Conservation (phyloP, 176 grass and related monocot genomes). For the Avena atlantica region DNA sequence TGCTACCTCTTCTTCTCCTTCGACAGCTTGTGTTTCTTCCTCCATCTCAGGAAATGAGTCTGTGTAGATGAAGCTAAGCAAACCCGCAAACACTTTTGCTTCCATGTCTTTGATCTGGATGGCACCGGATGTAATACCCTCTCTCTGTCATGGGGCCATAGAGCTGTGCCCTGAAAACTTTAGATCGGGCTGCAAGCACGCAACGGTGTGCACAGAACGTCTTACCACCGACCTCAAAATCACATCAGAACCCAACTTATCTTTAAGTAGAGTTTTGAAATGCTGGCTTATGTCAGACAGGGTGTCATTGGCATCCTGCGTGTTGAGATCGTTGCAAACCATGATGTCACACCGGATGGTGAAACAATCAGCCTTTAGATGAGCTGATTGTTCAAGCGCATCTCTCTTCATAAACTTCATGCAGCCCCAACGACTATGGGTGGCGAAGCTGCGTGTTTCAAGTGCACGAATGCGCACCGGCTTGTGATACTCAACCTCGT, state of each 20-base stretch:
- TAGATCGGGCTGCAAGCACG: neutral
- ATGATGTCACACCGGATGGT: constrained; percentile 1
- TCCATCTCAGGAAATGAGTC: neutral
- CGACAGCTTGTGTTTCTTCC: neutral
- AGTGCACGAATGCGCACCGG: neutral
- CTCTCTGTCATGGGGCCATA: neutral
- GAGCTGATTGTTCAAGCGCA: neutral
- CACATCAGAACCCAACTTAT: neutral
- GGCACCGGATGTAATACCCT: neutral
- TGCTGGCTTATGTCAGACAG: neutral
- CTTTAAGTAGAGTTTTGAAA: neutral
- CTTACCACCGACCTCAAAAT: neutral
- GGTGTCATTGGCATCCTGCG: neutral
- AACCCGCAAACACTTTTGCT: neutral
- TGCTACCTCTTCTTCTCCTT: neutral
- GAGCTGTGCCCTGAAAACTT: neutral
- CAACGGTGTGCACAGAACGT: neutral
- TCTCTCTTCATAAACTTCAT: neutral
- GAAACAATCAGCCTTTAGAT: neutral
- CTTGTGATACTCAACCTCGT: neutral
- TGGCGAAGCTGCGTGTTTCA: neutral
- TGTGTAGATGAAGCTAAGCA: neutral
- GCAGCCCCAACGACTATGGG: neutral
- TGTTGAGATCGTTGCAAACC: neutral
- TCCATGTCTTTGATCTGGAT: constrained; percentile 3